Conservation (phyloP, 202 grass and related monocot genomes). For the Schoenoplectus triqueter region DNA sequence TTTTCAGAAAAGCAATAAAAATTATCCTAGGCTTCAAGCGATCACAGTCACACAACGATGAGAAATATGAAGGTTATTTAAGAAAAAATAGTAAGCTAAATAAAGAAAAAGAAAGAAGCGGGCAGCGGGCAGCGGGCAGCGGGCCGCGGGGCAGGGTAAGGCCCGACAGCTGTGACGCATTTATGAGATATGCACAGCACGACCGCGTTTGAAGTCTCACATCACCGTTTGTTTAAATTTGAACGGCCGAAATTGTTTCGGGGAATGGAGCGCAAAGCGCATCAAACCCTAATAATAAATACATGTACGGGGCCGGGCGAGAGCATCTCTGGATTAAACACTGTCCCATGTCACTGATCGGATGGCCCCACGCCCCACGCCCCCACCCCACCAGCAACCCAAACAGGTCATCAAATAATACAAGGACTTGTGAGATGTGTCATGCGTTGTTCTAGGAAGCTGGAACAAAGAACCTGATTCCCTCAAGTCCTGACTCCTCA, state of each 20-base stretch:
- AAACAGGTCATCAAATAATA: background rate
- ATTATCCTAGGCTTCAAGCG: background rate
- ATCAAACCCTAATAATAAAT: slow-evolving; percentile 58
- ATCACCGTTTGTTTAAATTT: slow-evolving; percentile 46
- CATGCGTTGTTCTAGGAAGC: background rate
- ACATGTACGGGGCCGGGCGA: slow-evolving; percentile 16
- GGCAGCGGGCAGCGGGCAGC: slow-evolving; percentile 42
- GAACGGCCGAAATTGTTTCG: slow-evolving; percentile 27
- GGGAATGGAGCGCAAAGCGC: background rate
- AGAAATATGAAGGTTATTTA: slow-evolving; percentile 7
- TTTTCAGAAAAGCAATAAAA: background rate
- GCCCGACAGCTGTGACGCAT: slow-evolving; percentile 60
- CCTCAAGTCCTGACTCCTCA: background rate
- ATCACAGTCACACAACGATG: background rate
- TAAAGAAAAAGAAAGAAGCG: slow-evolving; percentile 53
- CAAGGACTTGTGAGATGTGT: background rate
- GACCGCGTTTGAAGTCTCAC: background rate
- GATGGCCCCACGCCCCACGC: background rate
- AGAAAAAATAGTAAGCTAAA: background rate
- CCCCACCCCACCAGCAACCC: background rate
- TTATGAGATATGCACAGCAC: slow-evolving; percentile 25
- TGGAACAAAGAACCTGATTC: background rate
- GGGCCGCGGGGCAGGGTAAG: slow-evolving; percentile 47
- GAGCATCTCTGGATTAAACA: background rate
- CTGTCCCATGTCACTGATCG: background rate